These are phyloP conservation scores for Cornus controversa DNA, from an alignment of 148 eudicot genomes.

Conservation along the genomic window DNA sequence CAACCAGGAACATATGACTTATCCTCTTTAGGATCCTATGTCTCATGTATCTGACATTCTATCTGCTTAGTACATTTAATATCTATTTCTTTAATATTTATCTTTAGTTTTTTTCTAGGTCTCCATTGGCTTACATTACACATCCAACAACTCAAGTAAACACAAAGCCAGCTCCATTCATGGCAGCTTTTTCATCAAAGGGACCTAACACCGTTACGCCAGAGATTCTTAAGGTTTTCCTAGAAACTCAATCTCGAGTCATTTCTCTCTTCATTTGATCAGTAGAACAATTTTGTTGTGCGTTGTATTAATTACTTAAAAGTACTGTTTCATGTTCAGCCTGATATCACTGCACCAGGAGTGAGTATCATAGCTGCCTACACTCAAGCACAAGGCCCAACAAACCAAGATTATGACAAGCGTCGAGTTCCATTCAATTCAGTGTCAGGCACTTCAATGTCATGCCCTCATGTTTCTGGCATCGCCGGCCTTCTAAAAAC, in stretches of 20 bases:
- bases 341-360: conserved; percentile 94
- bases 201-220: conserved; percentile 75
- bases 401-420: conserved; percentile 65
- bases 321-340: too few relatives aligned
- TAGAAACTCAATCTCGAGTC: neutral
- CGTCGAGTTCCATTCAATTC: conserved; percentile 69
- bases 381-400: conserved; percentile 78
- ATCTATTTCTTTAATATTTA: neutral
- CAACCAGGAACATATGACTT: neutral
- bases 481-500: conserved; percentile 77
- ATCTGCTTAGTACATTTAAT: neutral
- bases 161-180: conserved; percentile 76
- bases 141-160: conserved; percentile 46
- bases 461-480: conserved; percentile 91
- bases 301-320: neutral
- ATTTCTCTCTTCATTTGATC: neutral
- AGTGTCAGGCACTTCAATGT: conserved; percentile 90
- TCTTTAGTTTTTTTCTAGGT: conserved; percentile 30
- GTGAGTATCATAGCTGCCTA: conserved; percentile 90
- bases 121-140: conserved; percentile 58
- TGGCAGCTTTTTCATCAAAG: conserved; percentile 90
- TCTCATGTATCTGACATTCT: neutral
- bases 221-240: conserved; percentile 77
- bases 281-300: neutral
- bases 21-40: neutral